Evolutionary conservation across 345 rosid species (phyloP).

Genomic region (Moringa oleifera): DNA sequence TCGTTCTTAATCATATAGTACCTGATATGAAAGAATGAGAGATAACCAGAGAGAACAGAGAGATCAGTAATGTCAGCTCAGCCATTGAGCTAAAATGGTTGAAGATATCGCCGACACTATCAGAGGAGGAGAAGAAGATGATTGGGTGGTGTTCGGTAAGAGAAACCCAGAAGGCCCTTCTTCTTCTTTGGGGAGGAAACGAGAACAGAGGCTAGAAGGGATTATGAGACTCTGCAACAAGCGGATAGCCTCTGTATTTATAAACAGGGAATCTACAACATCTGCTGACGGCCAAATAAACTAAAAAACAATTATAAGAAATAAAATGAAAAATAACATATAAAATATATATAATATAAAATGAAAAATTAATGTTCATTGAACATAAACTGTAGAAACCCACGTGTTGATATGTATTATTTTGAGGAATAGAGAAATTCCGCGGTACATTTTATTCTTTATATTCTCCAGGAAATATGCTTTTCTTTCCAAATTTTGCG

Average conservation of each 20-base stretch:
- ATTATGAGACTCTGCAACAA: conserved; percentile 1
- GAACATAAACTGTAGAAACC: too few relatives aligned
- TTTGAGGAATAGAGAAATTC: too few relatives aligned
- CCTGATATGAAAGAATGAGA: conserved; percentile 28
- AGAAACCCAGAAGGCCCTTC: neutral
- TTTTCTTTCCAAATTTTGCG: too few relatives aligned
- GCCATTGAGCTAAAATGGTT: conserved; percentile 26
- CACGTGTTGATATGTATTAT: too few relatives aligned
- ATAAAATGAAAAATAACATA: too few relatives aligned
- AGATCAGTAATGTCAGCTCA: conserved; percentile 20
- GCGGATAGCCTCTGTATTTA: conserved; percentile 10
- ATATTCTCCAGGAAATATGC: too few relatives aligned
- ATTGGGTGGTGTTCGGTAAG: neutral
- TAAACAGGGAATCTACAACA: conserved; percentile 3
- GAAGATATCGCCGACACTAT: too few relatives aligned
- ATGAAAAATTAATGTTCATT: too few relatives aligned
- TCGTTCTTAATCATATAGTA: conserved; percentile 2
- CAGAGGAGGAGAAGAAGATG: conserved; percentile 21
- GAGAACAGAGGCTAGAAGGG: neutral
- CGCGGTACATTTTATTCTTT: too few relatives aligned
- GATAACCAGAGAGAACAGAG: conserved; percentile 15
- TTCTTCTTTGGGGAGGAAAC: conserved; percentile 4
- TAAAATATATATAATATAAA: too few relatives aligned
- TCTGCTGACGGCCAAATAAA: too few relatives aligned
- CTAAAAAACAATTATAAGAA: too few relatives aligned